Percentiles rank a stretch among this genome's conserved stretches.
phyloP scores from a whole-genome alignment of 805 yeast genomes.

The Zygoascus biomembranicola region DNA sequence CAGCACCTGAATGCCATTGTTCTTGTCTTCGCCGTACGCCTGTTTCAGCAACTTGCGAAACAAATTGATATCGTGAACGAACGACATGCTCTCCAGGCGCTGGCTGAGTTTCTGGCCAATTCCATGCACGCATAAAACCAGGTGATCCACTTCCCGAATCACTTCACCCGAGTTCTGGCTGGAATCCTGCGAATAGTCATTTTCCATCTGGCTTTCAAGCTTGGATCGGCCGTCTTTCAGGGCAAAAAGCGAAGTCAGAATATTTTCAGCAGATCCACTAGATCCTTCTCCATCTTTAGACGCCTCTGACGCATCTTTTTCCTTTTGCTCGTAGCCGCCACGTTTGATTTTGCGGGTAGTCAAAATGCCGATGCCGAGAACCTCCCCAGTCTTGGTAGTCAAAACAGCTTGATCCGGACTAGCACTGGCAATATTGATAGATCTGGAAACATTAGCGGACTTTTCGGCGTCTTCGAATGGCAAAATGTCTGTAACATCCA shows the following conservation, averaged over 20 bases:
- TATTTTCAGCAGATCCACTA: background rate
- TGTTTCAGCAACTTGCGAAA: slow-evolving; percentile 28
- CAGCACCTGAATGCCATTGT: slow-evolving; percentile 55
- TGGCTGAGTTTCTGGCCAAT: slow-evolving; percentile 85
- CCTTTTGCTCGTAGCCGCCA: background rate
- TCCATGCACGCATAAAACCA: slow-evolving; percentile 88
- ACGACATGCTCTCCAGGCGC: slow-evolving; percentile 71
- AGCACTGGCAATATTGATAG: background rate
- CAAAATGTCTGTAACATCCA: background rate
- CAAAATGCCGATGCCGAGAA: background rate
- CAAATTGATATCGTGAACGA: slow-evolving; percentile 72
- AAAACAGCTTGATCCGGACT: background rate
- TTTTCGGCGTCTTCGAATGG: background rate
- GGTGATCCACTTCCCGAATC: slow-evolving; percentile 42
- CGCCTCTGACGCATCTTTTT: background rate
- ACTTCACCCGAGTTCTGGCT: background rate
- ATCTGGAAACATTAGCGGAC: background rate
- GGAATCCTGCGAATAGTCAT: slow-evolving; percentile 16
- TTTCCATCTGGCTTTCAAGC: slow-evolving; percentile 20
- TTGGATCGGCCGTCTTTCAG: slow-evolving; percentile 2
- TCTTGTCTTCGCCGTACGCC: slow-evolving; percentile 5
- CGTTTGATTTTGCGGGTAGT: background rate
- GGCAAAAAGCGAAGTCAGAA: background rate
- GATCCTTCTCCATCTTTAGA: background rate
- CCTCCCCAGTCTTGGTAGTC: background rate